Base-by-base conservation (phyloP, 495 filamentous ascomycete species). In the Hyphodiscus hymeniophilus region DNA sequence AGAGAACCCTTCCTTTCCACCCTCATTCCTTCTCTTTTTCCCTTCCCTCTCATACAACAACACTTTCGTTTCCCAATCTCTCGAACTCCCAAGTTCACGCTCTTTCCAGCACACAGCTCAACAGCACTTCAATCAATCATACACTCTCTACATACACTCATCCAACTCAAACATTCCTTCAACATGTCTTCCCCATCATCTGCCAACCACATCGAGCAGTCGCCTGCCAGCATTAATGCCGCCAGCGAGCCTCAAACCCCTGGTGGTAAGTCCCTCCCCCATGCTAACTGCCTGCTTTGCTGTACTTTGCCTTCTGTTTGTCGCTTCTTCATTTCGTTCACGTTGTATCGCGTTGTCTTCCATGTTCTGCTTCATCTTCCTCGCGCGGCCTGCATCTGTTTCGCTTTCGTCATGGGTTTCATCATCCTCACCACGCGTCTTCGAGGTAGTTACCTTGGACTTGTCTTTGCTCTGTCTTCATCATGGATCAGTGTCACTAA, bases 221-320 rank as follows among this genome's bases (percentile, higher is more conserved):
- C 64, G 26, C 64, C 64, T 35, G 63, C 63, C n/a, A 65, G 63
- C 53, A 67, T 63, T 8, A 61, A 64, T 54, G 63, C 63, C 28
- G 61, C 54, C 12, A 63, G 59, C 20, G 44, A 38, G 30, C 63
- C 64, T 33, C 53, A 50, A 17, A 67, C 64, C 47, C 64, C 63
- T 26, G 20, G 6, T 39, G 47, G 34, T 41, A 28, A 17, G 38
- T 41, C 21, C 20, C 13, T 38, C 2, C 20, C 36, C 17, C 3
- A 3, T 24, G 12, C 4, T 36, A 5, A 36, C 16, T 17, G 16
- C 33, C 13, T 10, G 35, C 43, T 11, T 46, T 45, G 7, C 26
- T 45, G 3, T 17, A 33, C 13, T 34, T 22, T 34, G 5, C 34
- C 20, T 16, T n/a, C 6, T 22, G 6, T 38, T 21, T 26, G 13